Percentiles rank a stretch among this genome's conserved stretches.
phyloP scores from a whole-genome alignment of 257 asterid genomes.

The Linaria vulgaris region DNA sequence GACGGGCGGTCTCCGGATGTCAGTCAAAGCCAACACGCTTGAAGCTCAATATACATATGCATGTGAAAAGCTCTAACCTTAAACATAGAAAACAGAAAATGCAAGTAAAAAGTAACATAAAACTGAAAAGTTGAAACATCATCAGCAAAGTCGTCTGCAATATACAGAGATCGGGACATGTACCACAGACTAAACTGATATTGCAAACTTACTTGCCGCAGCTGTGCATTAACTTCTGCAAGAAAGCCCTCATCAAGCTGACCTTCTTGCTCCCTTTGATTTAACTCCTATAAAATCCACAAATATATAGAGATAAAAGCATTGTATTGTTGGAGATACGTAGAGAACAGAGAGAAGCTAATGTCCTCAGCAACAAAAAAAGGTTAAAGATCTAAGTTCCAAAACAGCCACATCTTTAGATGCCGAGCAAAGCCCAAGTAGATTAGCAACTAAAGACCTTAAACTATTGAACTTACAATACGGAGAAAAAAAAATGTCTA shows the following conservation, averaged over 20 bases:
- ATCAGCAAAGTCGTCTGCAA: conserved; percentile 7
- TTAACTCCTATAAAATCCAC: conserved; percentile 57
- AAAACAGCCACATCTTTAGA: conserved; percentile 11
- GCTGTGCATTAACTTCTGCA: conserved; percentile 88
- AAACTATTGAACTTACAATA: neutral
- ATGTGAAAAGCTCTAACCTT: neutral
- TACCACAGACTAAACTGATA: conserved; percentile 2
- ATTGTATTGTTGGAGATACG: neutral
- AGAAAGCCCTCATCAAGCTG: conserved; percentile 93
- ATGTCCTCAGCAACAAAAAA: conserved; percentile 3
- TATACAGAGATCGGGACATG: neutral
- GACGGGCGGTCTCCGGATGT: neutral
- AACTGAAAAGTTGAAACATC: conserved; percentile 6
- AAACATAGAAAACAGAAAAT: too few relatives aligned
- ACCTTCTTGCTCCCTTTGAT: conserved; percentile 94
- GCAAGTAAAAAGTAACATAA: neutral
- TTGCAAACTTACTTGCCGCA: conserved; percentile 70
- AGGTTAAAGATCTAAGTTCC: conserved; percentile 3
- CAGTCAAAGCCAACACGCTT: too few relatives aligned
- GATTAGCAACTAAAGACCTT: neutral
- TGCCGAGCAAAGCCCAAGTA: conserved; percentile 12
- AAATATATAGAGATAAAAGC: conserved; percentile 11
- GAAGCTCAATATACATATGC: too few relatives aligned
- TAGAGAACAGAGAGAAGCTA: conserved; percentile 19
- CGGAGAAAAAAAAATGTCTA: neutral